Percentiles rank a stretch among this genome's conserved stretches.
phyloP scores from a whole-genome alignment of 2,329 filamentous ascomycete genomes.

The Cylindrodendrum hubeiense region DNA sequence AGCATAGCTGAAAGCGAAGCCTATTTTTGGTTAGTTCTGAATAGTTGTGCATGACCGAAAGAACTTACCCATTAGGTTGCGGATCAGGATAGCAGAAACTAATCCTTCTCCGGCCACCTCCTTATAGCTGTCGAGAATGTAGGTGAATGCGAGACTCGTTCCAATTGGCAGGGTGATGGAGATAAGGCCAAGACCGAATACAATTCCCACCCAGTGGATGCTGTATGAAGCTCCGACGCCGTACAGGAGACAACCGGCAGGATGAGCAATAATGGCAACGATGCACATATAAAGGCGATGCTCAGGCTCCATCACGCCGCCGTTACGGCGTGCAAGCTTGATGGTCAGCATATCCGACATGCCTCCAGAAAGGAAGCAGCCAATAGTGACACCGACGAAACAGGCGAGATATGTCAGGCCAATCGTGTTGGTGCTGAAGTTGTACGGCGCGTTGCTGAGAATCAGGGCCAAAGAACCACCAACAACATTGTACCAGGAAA shows the following conservation, averaged over 20 bases:
- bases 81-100: constrained; percentile 39
- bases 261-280: constrained; percentile 37
- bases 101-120: constrained; percentile 39
- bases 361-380: constrained; percentile 39
- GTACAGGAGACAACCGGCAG: constrained; percentile 39
- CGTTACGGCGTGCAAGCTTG: constrained; percentile 35
- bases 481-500: constrained; percentile 40
- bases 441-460: constrained; percentile 39
- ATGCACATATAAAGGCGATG: constrained; percentile 41
- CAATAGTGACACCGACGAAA: constrained; percentile 37
- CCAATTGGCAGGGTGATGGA: constrained; percentile 38
- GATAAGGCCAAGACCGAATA: constrained; percentile 38
- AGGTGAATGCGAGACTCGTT: constrained; percentile 38
- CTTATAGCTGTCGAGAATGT: constrained; percentile 43
- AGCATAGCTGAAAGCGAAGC: constrained; percentile 42
- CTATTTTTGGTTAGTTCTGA: constrained; percentile 11
- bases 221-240: constrained; percentile 38
- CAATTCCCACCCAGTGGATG: constrained; percentile 42
- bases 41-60: neutral
- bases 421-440: constrained; percentile 38
- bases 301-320: constrained; percentile 43
- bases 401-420: constrained; percentile 37
- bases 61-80: constrained; percentile 40
- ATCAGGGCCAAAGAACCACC: constrained; percentile 38
- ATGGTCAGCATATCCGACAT: constrained; percentile 36